Percentiles rank a stretch among this genome's conserved stretches.
Conservation (phyloP, 2,329 filamentous ascomycete species). For the Ceratocystis huliohia region DNA sequence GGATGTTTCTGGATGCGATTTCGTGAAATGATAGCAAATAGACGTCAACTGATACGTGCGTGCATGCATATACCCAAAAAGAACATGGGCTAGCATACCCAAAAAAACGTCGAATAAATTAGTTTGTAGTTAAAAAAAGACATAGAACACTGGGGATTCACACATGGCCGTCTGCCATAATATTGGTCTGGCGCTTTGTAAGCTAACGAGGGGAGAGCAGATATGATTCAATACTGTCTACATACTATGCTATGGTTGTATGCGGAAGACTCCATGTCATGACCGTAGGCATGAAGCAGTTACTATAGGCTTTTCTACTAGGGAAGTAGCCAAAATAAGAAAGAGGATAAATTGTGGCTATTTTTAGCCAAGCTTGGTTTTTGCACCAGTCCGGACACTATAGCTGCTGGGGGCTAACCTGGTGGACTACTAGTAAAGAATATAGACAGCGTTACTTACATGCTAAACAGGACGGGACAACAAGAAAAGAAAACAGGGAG, state of each 20-base stretch:
- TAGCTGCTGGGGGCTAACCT: too few relatives aligned
- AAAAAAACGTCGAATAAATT: too few relatives aligned
- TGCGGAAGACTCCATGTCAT: not conserved
- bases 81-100: too few relatives aligned
- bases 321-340: not conserved
- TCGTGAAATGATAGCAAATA: too few relatives aligned
- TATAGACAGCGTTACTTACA: not conserved
- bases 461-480: not conserved
- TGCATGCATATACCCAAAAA: too few relatives aligned
- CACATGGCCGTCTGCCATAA: not conserved
- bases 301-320: not conserved
- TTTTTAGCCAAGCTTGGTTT: not conserved
- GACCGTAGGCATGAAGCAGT: not conserved
- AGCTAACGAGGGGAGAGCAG: not conserved
- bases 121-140: not conserved
- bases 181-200: not conserved
- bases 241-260: not conserved
- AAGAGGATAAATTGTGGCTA: not conserved
- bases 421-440: too few relatives aligned
- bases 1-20: too few relatives aligned
- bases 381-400: not conserved
- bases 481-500: not conserved
- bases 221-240: not conserved
- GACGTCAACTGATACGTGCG: too few relatives aligned
- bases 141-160: not conserved